Conservation (phyloP, 2,329 filamentous ascomycete genomes). For the Exserohilum turcica region DNA sequence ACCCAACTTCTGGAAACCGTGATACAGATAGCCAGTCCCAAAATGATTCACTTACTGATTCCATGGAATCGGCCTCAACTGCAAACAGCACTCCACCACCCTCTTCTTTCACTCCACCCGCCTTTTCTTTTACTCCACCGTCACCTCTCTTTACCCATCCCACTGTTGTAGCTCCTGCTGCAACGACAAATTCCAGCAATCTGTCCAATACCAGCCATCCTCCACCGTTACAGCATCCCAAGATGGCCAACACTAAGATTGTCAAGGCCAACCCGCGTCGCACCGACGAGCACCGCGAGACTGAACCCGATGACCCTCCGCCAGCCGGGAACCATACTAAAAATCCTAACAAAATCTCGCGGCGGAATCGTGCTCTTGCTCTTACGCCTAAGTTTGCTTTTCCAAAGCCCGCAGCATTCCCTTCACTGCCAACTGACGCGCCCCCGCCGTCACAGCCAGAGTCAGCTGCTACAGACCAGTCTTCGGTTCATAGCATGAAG, state of each 20-base stretch:
- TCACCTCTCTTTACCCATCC: neutral
- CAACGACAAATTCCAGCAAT: neutral
- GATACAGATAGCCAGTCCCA: neutral
- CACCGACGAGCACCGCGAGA: neutral
- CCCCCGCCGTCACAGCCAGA: neutral
- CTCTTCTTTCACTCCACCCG: slow-evolving; percentile 1
- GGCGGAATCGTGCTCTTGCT: neutral
- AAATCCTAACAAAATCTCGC: neutral
- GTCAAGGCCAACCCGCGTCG: neutral
- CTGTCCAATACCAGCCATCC: neutral
- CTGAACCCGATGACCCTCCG: neutral
- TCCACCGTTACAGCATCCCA: neutral
- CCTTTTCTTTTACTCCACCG: too few relatives aligned
- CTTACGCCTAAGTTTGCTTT: neutral
- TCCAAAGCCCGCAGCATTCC: slow-evolving; percentile 11
- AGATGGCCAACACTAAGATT: slow-evolving; percentile 12
- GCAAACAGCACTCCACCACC: neutral
- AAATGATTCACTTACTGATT: neutral
- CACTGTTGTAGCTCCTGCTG: neutral
- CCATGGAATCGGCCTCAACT: neutral
- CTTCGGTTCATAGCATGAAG: slow-evolving; percentile 1
- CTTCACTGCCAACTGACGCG: slow-evolving; percentile 1
- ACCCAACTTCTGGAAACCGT: neutral
- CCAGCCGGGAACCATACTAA: neutral
- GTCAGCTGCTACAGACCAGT: neutral